Percentiles rank a stretch among this genome's conserved stretches.
phyloP scores from a whole-genome alignment of 2,329 filamentous ascomycete genomes.

The Exophiala calicioides region DNA sequence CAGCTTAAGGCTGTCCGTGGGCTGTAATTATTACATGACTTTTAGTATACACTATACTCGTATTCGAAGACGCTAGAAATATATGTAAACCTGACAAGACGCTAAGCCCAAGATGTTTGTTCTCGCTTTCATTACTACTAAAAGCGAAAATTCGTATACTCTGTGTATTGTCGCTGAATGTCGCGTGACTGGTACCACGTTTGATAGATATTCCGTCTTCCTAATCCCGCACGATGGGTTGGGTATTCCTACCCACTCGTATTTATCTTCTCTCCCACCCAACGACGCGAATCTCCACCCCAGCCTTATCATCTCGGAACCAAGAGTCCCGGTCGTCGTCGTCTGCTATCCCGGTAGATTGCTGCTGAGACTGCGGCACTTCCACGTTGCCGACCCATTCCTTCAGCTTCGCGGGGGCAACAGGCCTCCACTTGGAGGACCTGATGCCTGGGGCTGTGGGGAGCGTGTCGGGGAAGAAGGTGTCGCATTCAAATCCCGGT shows the following conservation, averaged over 20 bases:
- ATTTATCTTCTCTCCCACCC: conserved; percentile 44
- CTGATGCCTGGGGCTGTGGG: conserved; percentile 29
- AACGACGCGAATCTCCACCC: conserved; percentile 52
- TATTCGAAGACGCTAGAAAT: too few relatives aligned
- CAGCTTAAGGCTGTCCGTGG: too few relatives aligned
- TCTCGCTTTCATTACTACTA: too few relatives aligned
- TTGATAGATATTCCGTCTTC: neutral
- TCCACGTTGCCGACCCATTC: conserved; percentile 17
- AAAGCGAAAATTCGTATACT: too few relatives aligned
- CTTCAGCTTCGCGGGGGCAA: conserved; percentile 3
- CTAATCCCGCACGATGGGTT: too few relatives aligned
- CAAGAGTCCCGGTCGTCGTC: conserved; percentile 34
- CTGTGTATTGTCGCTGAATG: too few relatives aligned
- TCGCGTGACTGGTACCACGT: too few relatives aligned
- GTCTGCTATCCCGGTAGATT: neutral
- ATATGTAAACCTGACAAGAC: too few relatives aligned
- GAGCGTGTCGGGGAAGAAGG: conserved; percentile 46
- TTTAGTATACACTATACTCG: too few relatives aligned
- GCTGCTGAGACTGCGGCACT: conserved; percentile 16
- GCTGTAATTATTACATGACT: too few relatives aligned
- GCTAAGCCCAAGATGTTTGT: too few relatives aligned
- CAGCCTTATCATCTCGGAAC: conserved; percentile 51
- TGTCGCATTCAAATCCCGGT: conserved; percentile 55
- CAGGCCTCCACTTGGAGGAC: conserved; percentile 17
- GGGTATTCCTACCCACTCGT: too few relatives aligned